A percentile compares a stretch with the other conserved stretches of the same genome.
These are phyloP conservation scores for Brasenia schreberi DNA, from an alignment of 164 flowering plant species.

Conservation along the genomic window DNA sequence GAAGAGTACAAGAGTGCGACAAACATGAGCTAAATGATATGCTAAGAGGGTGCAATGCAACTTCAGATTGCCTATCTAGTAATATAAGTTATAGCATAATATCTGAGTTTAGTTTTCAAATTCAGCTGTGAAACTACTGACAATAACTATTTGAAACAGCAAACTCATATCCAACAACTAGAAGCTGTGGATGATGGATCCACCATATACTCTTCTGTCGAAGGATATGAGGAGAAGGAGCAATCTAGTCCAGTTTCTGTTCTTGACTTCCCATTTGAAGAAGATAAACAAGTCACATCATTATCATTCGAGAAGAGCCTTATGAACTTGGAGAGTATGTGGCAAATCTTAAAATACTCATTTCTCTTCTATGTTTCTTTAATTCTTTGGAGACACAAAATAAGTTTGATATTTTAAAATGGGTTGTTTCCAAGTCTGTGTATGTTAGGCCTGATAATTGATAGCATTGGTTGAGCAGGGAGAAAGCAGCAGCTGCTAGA, in stretches of 20 bases:
- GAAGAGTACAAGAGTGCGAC: background rate
- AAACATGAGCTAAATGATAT: too few species aligned
- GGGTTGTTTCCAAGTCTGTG: background rate
- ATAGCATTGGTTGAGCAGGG: conserved; percentile 13
- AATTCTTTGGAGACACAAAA: background rate
- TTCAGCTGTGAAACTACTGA: background rate
- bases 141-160: background rate
- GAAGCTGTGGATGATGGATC: background rate
- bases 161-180: background rate
- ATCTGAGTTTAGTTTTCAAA: background rate
- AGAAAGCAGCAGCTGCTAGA: conserved; percentile 27
- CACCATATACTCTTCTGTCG: background rate
- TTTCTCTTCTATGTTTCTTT: background rate
- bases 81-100: too few species aligned
- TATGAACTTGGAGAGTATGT: conserved; percentile 29
- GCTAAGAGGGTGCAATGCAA: too few species aligned
- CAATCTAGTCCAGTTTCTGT: conserved; percentile 73
- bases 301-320: conserved; percentile 18
- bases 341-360: background rate
- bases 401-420: background rate
- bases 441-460: background rate
- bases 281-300: conserved; percentile 21
- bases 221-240: conserved; percentile 34
- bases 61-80: too few species aligned
- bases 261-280: conserved; percentile 50